These are phyloP conservation scores for Fusarium paranaense DNA, from an alignment of 2,329 filamentous ascomycete species.

Conservation along the genomic window DNA sequence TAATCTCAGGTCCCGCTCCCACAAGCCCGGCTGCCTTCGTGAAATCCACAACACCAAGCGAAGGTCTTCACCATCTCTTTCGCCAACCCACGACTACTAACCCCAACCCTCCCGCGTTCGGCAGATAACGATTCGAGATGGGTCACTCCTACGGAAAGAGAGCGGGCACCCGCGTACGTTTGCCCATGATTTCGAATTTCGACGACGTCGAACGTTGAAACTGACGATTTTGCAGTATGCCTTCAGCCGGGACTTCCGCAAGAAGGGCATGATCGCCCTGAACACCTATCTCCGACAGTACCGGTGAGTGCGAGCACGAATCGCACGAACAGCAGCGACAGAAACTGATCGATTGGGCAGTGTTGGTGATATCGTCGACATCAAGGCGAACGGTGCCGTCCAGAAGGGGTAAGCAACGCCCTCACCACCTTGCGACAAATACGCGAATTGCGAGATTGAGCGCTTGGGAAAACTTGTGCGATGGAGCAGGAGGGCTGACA, in stretches of 20 bases:
- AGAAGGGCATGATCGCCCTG: constrained; percentile 93
- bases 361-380: constrained; percentile 98
- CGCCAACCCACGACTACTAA: constrained; percentile 58
- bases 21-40: constrained; percentile 49
- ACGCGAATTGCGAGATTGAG: constrained; percentile 27
- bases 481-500: constrained; percentile 48
- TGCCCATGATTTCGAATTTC: constrained; percentile 25
- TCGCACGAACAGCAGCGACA: background rate
- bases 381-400: constrained; percentile 98
- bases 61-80: constrained; percentile 49
- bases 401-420: constrained; percentile 85
- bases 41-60: constrained; percentile 53
- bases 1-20: constrained; percentile 53
- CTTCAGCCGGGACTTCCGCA: constrained; percentile 94
- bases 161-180: constrained; percentile 84
- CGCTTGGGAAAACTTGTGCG: constrained; percentile 12
- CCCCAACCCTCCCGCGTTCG: constrained; percentile 51
- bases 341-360: constrained; percentile 64
- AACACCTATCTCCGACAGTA: constrained; percentile 96
- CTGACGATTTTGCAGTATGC: constrained; percentile 70
- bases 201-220: constrained; percentile 45
- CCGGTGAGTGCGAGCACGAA: constrained; percentile 66
- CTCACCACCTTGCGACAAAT: constrained; percentile 31
- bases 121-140: constrained; percentile 73
- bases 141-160: constrained; percentile 90